Percentiles rank a stretch among this genome's conserved stretches.
phyloP scores from a whole-genome alignment of 225 moss, liverwort and hornwort genomes.

The Pseudoscleropodium purum region DNA sequence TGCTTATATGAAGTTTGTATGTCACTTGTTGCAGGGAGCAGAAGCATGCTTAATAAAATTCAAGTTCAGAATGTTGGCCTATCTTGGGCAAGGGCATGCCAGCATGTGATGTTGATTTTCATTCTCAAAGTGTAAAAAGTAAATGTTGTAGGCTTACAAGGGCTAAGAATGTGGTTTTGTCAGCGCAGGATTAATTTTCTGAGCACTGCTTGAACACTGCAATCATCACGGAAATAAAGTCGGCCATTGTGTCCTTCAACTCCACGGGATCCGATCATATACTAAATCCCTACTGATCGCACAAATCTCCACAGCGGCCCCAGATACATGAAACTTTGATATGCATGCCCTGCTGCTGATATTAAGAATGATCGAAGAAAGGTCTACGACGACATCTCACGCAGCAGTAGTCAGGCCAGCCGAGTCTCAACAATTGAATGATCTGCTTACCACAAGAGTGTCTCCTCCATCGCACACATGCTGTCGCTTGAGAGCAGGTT shows the following conservation, averaged over 20 bases:
- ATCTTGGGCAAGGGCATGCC: background rate
- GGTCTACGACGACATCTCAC: background rate
- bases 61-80: background rate
- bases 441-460: background rate
- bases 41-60: background rate
- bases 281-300: background rate
- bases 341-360: background rate
- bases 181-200: background rate
- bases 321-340: background rate
- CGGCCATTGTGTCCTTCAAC: background rate
- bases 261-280: background rate
- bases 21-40: background rate
- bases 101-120: background rate
- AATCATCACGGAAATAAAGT: background rate
- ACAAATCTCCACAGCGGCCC: background rate
- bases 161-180: background rate
- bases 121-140: background rate
- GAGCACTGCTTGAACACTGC: background rate
- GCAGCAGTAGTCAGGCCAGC: background rate
- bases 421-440: background rate
- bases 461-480: background rate
- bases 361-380: background rate
- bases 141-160: background rate
- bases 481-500: constrained; percentile 27
- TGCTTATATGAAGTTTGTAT: background rate